A percentile compares a stretch with the other conserved stretches of the same genome.
These are phyloP conservation scores for Phoma sp. DNA, from an alignment of 2,329 filamentous ascomycete genomes.

Conservation along the genomic window DNA sequence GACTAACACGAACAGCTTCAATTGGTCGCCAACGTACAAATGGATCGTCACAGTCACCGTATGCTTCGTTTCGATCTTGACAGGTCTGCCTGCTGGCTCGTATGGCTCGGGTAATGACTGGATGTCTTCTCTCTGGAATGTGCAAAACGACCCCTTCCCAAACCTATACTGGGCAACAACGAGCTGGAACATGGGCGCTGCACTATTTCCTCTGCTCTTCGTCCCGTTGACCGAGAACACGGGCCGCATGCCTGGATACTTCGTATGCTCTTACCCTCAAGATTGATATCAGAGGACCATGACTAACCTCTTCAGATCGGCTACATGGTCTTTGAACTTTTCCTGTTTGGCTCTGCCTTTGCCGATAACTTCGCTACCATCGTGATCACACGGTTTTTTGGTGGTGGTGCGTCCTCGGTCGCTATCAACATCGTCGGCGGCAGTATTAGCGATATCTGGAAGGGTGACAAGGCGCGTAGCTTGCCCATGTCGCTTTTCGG, in stretches of 20 bases:
- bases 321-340: constrained; percentile 53
- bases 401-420: constrained; percentile 53
- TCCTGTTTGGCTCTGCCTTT: constrained; percentile 53
- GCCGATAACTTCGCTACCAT: constrained; percentile 55
- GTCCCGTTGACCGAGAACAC: constrained; percentile 54
- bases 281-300: too few relatives aligned
- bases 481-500: constrained; percentile 56
- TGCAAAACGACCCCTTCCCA: constrained; percentile 48
- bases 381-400: constrained; percentile 54
- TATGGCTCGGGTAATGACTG: constrained; percentile 48
- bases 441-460: constrained; percentile 46
- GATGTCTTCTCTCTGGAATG: constrained; percentile 47
- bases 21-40: constrained; percentile 52
- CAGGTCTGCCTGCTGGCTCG: constrained; percentile 51
- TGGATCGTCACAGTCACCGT: constrained; percentile 52
- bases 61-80: constrained; percentile 54
- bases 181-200: constrained; percentile 52
- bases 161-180: constrained; percentile 50
- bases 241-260: constrained; percentile 56
- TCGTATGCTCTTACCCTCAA: constrained; percentile 29
- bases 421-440: constrained; percentile 50
- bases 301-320: too few relatives aligned
- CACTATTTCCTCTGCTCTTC: constrained; percentile 50
- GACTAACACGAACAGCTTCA: constrained; percentile 40
- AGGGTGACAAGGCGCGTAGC: constrained; percentile 51